Conservation (phyloP, 768 basidiomycete species). For the Psilocybe cubensis region DNA sequence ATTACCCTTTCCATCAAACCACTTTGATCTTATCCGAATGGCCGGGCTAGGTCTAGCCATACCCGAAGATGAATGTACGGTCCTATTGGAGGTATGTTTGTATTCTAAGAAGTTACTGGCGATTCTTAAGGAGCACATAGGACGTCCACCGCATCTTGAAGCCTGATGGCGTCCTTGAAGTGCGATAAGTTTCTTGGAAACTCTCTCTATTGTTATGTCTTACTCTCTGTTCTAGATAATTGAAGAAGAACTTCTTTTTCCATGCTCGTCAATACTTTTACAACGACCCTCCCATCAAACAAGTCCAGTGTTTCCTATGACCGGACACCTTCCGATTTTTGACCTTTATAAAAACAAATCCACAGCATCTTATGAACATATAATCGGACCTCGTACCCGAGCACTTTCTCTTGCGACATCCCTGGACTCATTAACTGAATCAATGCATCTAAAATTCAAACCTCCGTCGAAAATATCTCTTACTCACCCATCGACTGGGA, state of each 20-base stretch:
- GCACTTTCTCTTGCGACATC: conserved; percentile 25
- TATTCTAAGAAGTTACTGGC: background rate
- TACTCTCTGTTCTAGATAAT: conserved; percentile 48
- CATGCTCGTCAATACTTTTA: conserved; percentile 39
- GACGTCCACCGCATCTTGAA: conserved; percentile 71
- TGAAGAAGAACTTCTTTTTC: conserved; percentile 77
- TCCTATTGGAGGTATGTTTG: conserved; percentile 59
- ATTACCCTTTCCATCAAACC: conserved; percentile 57
- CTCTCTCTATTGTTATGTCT: background rate
- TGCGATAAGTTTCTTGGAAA: conserved; percentile 25
- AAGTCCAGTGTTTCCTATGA: conserved; percentile 18
- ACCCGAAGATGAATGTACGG: conserved; percentile 79
- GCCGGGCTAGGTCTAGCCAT: conserved; percentile 67
- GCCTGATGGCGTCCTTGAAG: conserved; percentile 67
- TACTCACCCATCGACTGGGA: background rate
- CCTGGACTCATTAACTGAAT: conserved; percentile 11
- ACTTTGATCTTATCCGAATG: conserved; percentile 72
- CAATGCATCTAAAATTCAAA: background rate
- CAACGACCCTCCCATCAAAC: conserved; percentile 16
- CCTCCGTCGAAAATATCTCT: background rate
- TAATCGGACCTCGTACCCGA: background rate
- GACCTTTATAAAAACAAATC: conserved; percentile 16
- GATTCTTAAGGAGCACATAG: conserved; percentile 35
- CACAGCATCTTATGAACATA: conserved; percentile 4
- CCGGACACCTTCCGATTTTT: conserved; percentile 10